Evolutionary conservation across 176 grass and related monocot species (phyloP), one percentile per base, ranked within the genome.

Genomic region (Dactylis glomerata): DNA sequence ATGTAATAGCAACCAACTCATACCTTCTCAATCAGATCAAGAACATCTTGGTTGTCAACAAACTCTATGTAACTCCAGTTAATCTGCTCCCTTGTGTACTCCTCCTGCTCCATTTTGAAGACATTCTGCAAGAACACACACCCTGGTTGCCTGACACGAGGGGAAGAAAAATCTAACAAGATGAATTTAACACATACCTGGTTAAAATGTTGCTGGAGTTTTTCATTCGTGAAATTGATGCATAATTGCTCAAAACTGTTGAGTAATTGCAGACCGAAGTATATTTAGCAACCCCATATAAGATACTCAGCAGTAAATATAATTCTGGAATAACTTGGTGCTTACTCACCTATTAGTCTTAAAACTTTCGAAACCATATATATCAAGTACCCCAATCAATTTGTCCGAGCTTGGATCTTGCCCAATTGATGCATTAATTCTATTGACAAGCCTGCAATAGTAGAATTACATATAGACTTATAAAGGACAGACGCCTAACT

Each of bases 341-440:
- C 68, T 72, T 63, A 66, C 45, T 90, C 85, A 92, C 96, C 96
- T 98, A 58, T 98, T 98, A 71, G 85, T 95, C 80, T 95, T 92
- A 88, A 98, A 98, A 89, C 93, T 98, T 90, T 98, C 96, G 81
- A 98, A 98, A 8, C 96, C 96, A 87, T 98, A 98, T 54, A 98
- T 98, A 90, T 98, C 96, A 90, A 98, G 96, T 67, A 98, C 96
- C 22, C 96, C 96, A 83, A 98, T 98, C 83, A 98, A 72, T 74
- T 89, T 78, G 46, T 92, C 91, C 2, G 93, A 98, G 80, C 62
- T 86, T 84, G 89, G 83, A 56, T 98, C 96, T 81, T 98, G 96
- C 59, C 96, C 96, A 45, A 98, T 98, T 15, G 93, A 93, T 78
- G 86, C 83, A 92, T 98, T 98, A 79, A 98, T 94, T 90, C 92